These are phyloP conservation scores for Urostyla sp. DNA, from an alignment of 73 alveolate genomes.

Conservation along the genomic window DNA sequence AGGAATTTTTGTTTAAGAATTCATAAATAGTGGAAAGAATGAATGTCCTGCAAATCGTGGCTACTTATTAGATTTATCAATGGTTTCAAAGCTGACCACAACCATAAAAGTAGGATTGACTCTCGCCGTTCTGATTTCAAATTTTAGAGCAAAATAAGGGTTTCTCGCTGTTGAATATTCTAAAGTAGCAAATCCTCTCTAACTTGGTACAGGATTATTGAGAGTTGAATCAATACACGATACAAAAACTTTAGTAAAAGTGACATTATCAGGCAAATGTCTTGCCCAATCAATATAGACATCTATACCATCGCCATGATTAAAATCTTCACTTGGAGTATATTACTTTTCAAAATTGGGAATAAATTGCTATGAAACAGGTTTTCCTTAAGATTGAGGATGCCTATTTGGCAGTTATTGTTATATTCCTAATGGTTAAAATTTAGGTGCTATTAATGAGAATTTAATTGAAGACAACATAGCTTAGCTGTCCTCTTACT, in stretches of 20 bases:
- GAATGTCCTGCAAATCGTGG: conserved; percentile 60
- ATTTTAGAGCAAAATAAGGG: conserved; percentile 82
- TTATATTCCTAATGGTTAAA: conserved; percentile 6
- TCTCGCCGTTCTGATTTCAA: conserved; percentile 78
- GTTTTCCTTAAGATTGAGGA: conserved; percentile 49
- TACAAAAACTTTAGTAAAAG: conserved; percentile 73
- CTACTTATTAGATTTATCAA: conserved; percentile 61
- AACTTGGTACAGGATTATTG: conserved; percentile 56
- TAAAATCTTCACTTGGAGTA: conserved; percentile 69
- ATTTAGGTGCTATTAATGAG: conserved; percentile 28
- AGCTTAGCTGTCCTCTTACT: conserved; percentile 3
- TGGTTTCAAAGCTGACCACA: conserved; percentile 77
- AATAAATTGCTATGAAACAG: conserved; percentile 42
- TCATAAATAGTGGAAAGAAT: conserved; percentile 56
- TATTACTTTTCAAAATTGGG: conserved; percentile 63
- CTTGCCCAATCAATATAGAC: conserved; percentile 88
- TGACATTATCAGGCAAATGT: conserved; percentile 85
- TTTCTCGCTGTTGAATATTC: conserved; percentile 77
- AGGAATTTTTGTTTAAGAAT: conserved; percentile 38
- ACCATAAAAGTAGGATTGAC: conserved; percentile 84
- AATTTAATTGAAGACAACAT: conserved; percentile 4
- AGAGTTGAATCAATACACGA: conserved; percentile 33
- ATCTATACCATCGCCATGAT: conserved; percentile 88
- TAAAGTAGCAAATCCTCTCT: conserved; percentile 65
- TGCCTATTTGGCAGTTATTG: conserved; percentile 43